phyloP scores from a whole-genome alignment of 2,329 filamentous ascomycete species.

The Nigrospora osmanthi region DNA sequence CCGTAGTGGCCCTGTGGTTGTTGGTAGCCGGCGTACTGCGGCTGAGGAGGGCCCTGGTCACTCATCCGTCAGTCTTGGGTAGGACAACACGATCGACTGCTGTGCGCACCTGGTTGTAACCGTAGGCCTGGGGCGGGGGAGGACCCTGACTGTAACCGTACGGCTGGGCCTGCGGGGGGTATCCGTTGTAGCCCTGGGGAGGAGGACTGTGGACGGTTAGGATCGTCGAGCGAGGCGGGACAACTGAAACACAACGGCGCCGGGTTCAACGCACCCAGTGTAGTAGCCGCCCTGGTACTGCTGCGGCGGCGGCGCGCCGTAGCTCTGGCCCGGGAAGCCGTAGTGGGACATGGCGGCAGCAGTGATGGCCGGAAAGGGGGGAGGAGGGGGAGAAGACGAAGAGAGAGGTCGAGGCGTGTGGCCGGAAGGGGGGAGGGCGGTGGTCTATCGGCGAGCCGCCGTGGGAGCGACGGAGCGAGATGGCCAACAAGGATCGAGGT shows the following conservation, averaged over 20 bases:
- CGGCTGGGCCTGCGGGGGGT: conserved; percentile 33
- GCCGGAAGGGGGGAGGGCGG: conserved; percentile 2
- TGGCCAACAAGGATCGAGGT: background rate
- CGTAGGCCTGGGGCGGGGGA: conserved; percentile 39
- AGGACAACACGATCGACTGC: background rate
- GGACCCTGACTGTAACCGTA: conserved; percentile 37
- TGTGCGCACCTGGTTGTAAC: conserved; percentile 30
- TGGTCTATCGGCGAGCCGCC: conserved; percentile 1
- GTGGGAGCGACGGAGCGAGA: background rate
- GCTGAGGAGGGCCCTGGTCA: conserved; percentile 16
- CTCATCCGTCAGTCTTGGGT: background rate
- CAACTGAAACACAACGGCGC: background rate
- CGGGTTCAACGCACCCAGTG: conserved; percentile 11
- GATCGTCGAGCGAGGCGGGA: background rate
- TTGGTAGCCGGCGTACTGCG: conserved; percentile 34
- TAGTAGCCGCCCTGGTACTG: conserved; percentile 21
- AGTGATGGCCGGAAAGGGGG: too few species aligned
- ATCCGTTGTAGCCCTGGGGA: conserved; percentile 38
- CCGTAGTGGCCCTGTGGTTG: conserved; percentile 34
- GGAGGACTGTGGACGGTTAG: conserved; percentile 18
- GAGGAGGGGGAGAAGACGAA: background rate
- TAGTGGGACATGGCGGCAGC: conserved; percentile 18
- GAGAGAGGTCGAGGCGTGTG: background rate
- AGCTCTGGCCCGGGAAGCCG: conserved; percentile 20
- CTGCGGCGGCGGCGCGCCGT: conserved; percentile 16